phyloP scores from a whole-genome alignment of 768 basidiomycete species.

The Phlegmacium glaucopus region DNA sequence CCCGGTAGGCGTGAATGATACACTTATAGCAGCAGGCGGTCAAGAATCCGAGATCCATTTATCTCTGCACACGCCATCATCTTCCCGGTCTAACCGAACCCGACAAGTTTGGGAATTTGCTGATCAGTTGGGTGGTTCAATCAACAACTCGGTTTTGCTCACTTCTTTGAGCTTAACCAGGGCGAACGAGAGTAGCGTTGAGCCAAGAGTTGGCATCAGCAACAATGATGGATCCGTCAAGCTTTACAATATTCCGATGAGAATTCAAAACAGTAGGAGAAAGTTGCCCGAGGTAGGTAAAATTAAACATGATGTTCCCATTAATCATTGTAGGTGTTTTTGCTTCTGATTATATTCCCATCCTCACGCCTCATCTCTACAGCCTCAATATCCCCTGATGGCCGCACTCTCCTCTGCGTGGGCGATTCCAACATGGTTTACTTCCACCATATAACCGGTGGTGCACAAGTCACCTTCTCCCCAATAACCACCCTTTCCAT shows the following conservation, averaged over 20 bases:
- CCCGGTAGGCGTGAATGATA: slow-evolving; percentile 45
- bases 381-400: slow-evolving; percentile 92
- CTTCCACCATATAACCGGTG: slow-evolving; percentile 74
- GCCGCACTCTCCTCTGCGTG: slow-evolving; percentile 81
- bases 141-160: slow-evolving; percentile 81
- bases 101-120: slow-evolving; percentile 52
- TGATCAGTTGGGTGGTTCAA: slow-evolving; percentile 55
- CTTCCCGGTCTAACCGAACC: slow-evolving; percentile 19
- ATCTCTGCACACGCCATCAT: slow-evolving; percentile 40
- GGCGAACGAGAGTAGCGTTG: slow-evolving; percentile 60
- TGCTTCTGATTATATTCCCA: neutral
- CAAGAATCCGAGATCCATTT: slow-evolving; percentile 72
- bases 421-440: slow-evolving; percentile 88
- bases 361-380: neutral
- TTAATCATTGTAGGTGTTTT: slow-evolving; percentile 77
- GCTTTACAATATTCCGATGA: slow-evolving; percentile 71
- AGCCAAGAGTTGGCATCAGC: slow-evolving; percentile 77
- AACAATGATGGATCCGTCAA: slow-evolving; percentile 85
- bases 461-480: slow-evolving; percentile 54
- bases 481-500: slow-evolving; percentile 68
- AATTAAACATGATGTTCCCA: slow-evolving; percentile 60
- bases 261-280: slow-evolving; percentile 39
- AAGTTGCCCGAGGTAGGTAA: slow-evolving; percentile 48
- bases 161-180: slow-evolving; percentile 55
- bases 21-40: slow-evolving; percentile 73